Percentiles rank a stretch among this genome's conserved stretches.
These are phyloP conservation scores for Botryotinia narcissicola DNA, from an alignment of 2,329 filamentous ascomycete genomes.

Conservation along the genomic window DNA sequence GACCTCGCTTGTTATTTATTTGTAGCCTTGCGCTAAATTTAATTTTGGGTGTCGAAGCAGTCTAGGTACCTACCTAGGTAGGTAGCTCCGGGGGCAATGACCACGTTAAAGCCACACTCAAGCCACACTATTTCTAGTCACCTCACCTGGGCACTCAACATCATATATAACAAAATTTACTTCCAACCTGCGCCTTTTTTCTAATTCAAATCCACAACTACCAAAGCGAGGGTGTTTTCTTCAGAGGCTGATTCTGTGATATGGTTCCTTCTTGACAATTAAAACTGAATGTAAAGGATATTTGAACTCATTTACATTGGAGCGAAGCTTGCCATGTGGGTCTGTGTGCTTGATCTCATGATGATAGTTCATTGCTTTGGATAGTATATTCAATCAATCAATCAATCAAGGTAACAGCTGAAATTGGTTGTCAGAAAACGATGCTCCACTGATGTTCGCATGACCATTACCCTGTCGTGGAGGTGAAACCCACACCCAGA, in stretches of 20 bases:
- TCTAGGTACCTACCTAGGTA: not conserved
- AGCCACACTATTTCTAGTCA: not conserved
- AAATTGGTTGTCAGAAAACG: not conserved
- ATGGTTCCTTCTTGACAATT: not conserved
- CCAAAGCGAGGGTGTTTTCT: not conserved
- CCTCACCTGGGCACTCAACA: not conserved
- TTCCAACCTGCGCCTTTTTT: not conserved
- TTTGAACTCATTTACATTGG: not conserved
- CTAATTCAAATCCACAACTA: not conserved
- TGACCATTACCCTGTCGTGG: not conserved
- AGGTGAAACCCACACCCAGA: not conserved
- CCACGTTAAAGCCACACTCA: not conserved
- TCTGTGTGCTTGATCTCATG: not conserved
- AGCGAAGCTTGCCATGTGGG: not conserved
- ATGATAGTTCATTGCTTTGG: not conserved
- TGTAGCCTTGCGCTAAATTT: conserved; percentile 20
- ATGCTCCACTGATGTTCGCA: not conserved
- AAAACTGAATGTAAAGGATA: not conserved
- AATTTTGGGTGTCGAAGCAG: not conserved
- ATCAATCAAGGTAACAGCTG: not conserved
- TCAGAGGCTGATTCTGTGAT: not conserved
- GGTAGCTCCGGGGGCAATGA: not conserved
- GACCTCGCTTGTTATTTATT: conserved; percentile 21
- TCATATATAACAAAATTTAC: not conserved
- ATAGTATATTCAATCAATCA: not conserved